Conservation (phyloP, 768 basidiomycete genomes). For the Boletus insuetus region DNA sequence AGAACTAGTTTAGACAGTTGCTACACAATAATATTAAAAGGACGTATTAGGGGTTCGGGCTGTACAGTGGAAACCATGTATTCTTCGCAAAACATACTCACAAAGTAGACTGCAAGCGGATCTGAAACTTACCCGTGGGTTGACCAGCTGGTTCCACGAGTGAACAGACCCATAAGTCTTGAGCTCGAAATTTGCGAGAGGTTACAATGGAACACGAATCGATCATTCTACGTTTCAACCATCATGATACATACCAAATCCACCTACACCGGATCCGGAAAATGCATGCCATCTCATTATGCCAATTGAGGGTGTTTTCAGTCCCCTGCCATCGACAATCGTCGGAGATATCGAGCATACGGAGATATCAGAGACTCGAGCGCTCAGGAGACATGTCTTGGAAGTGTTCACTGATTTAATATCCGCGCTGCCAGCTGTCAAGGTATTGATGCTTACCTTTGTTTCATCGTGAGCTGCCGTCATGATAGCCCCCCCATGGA, state of each 20-base stretch:
- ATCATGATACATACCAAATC: too few species aligned
- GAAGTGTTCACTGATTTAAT: not conserved
- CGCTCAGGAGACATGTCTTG: not conserved
- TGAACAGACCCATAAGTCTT: not conserved
- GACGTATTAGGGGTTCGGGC: not conserved
- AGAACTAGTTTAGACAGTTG: too few species aligned
- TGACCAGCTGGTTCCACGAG: not conserved
- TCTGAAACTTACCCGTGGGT: not conserved
- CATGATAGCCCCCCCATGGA: not conserved
- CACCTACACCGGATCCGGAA: too few species aligned
- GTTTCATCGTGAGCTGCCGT: not conserved
- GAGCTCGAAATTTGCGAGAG: not conserved
- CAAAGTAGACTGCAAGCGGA: not conserved
- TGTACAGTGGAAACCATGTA: slow-evolving; percentile 1
- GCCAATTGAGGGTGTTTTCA: not conserved
- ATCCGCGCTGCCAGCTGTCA: not conserved
- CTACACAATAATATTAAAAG: too few species aligned
- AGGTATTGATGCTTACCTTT: not conserved
- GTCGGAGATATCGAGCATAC: not conserved
- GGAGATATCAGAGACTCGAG: not conserved
- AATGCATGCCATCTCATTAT: too few species aligned
- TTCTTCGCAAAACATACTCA: too few species aligned
- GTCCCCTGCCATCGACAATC: not conserved
- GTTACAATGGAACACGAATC: too few species aligned
- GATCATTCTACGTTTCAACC: too few species aligned